Base-by-base conservation (phyloP, 257 asterid genomes). In the Rehmannia glutinosa region DNA sequence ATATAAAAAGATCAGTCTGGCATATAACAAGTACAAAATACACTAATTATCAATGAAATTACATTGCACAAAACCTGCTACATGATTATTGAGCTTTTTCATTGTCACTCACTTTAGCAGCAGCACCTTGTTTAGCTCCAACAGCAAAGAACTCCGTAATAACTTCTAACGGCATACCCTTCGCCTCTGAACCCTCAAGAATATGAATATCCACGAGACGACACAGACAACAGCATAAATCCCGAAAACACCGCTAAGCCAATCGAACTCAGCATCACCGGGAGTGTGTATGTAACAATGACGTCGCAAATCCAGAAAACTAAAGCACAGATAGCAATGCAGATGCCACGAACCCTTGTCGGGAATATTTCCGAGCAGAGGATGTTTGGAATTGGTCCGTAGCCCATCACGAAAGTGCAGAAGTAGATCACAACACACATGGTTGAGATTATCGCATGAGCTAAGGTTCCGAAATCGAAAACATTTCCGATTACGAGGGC, bases 231-330 rank as follows among this genome's bases (percentile, higher is more conserved):
- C 75, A 0, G 89, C 95, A 12, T 88, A 91, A 27, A 88, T 84
- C 19, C 92, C 95, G 8, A 86, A 91, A 10, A 91, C 95, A 2
- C 97, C 97, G 87, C 89, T 36, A 88, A 59, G 15, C 97, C 97
- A 5, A 90, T 90, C 16, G 90, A 84, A 52, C 75, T 83, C 45
- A 90, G 87, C 97, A 90, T 78, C 76, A 87, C 82, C 0, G 96
- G 96, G 50, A 90, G 86, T 0, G 96, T 70, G 79, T 88, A 90
- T 0, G 96, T 88, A 15, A 90, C 97, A 13, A 91, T 88, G 35
- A 88, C 90, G n/a, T 91, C 95, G 10, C 96, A 85, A 68, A 92
- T 89, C 98, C 98, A 92, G 87, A 85, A 89, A 51, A 75, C 96
- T 6, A 92, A 73, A 9, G 97, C 88, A 64, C 98, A 92, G 3